These are phyloP conservation scores for Cercospora sp. DNA, from an alignment of 2,329 filamentous ascomycete genomes.

Conservation along the genomic window DNA sequence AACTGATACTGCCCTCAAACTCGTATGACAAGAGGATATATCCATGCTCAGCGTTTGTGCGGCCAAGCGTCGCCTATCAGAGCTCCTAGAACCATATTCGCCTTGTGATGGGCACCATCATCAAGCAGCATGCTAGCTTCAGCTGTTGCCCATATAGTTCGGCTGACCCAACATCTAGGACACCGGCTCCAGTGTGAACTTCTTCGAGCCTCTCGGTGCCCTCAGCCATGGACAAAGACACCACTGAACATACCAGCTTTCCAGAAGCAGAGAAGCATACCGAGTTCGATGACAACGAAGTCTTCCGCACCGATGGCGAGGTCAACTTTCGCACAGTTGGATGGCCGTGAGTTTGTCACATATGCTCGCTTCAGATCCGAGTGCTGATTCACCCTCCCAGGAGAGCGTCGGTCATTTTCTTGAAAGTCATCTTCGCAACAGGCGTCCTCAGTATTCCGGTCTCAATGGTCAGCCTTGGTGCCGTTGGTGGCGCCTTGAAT, in stretches of 20 bases:
- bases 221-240: background rate
- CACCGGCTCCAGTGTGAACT: background rate
- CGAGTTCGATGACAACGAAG: conserved; percentile 45
- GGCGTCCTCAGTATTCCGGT: conserved; percentile 53
- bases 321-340: conserved; percentile 57
- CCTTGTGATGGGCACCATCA: background rate
- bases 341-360: conserved; percentile 43
- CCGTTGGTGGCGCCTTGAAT: conserved; percentile 50
- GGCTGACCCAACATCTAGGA: background rate
- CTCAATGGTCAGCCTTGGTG: conserved; percentile 51
- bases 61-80: conserved; percentile 11
- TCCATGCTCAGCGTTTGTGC: background rate
- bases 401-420: conserved; percentile 53
- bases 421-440: conserved; percentile 55
- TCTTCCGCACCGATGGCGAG: conserved; percentile 52
- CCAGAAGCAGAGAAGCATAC: conserved; percentile 24
- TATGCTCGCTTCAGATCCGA: background rate
- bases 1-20: background rate
- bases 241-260: background rate
- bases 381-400: background rate
- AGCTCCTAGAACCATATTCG: background rate
- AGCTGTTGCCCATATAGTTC: background rate
- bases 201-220: background rate
- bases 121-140: background rate
- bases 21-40: background rate